Evolutionary conservation across 129 eudicot genomes (phyloP).

Genomic region (Dittrichia graveolens): DNA sequence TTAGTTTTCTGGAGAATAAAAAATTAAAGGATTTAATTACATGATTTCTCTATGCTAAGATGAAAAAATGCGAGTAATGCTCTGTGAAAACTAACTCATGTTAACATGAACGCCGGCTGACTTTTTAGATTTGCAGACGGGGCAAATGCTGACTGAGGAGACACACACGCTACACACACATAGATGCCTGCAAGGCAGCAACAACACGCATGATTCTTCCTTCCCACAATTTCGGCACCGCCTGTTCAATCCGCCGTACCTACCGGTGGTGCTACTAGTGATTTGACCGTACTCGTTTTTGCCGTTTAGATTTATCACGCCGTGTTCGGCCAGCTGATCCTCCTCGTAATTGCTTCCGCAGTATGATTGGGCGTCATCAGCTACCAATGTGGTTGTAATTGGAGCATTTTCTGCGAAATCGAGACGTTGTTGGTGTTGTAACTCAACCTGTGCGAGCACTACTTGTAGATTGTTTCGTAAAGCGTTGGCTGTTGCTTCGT

Average conservation of each 20-base stretch:
- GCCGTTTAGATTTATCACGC: neutral
- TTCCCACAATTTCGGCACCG: slow-evolving; percentile 31
- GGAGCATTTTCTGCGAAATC: slow-evolving; percentile 21
- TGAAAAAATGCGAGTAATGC: neutral
- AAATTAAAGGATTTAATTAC: neutral
- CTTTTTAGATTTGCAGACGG: slow-evolving; percentile 26
- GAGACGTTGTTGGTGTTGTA: slow-evolving; percentile 16
- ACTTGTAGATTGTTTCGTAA: slow-evolving; percentile 52
- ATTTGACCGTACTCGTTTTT: neutral
- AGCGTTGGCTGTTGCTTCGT: slow-evolving; percentile 65
- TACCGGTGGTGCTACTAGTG: neutral
- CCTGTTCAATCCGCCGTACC: neutral
- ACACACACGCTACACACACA: slow-evolving; percentile 31
- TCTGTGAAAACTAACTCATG: slow-evolving; percentile 21
- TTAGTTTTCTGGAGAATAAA: neutral
- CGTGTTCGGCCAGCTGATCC: neutral
- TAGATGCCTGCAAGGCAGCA: slow-evolving; percentile 40
- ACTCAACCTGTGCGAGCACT: slow-evolving; percentile 37
- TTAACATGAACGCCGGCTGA: slow-evolving; percentile 28
- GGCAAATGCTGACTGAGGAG: slow-evolving; percentile 19
- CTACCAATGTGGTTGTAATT: slow-evolving; percentile 27
- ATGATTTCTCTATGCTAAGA: neutral
- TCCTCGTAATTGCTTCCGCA: slow-evolving; percentile 29
- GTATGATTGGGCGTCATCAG: slow-evolving; percentile 23
- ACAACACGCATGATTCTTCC: slow-evolving; percentile 30